A percentile compares a stretch with the other conserved stretches of the same genome.
Conservation (phyloP, 2,329 filamentous ascomycete genomes). For the Hypoxylon sp. region DNA sequence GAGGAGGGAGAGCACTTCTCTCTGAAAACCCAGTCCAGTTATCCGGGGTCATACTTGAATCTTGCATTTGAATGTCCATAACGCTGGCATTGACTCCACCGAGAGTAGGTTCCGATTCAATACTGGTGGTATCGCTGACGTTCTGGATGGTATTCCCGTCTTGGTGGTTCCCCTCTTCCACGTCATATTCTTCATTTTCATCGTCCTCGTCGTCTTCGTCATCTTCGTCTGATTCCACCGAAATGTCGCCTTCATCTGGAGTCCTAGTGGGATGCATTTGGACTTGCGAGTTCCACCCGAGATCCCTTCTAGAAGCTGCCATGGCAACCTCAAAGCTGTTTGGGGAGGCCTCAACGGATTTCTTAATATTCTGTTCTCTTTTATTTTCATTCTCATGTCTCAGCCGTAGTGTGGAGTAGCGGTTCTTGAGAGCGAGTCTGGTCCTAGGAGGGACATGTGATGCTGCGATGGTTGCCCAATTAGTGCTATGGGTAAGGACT, state of each 20-base stretch:
- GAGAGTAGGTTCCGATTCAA: not conserved
- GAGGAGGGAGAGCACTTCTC: conserved; percentile 1
- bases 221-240: conserved; percentile 9
- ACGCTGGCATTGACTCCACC: not conserved
- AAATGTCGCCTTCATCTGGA: not conserved
- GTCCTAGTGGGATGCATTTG: not conserved
- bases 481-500: conserved; percentile 16
- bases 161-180: not conserved
- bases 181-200: conserved; percentile 8
- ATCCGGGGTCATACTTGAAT: not conserved
- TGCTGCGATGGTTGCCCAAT: conserved; percentile 15
- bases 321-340: not conserved
- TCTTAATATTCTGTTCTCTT: not conserved
- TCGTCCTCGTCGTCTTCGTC: conserved; percentile 10
- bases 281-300: conserved; percentile 3
- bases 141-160: not conserved
- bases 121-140: not conserved
- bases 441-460: conserved; percentile 14
- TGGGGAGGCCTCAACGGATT: not conserved
- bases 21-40: conserved; percentile 8
- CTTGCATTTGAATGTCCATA: conserved; percentile 12
- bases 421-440: conserved; percentile 14
- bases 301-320: not conserved
- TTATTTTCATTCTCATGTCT: conserved; percentile 16
- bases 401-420: conserved; percentile 10